These are phyloP conservation scores for Graphilbum sp. DNA, from an alignment of 2,329 filamentous ascomycete genomes.

Conservation along the genomic window DNA sequence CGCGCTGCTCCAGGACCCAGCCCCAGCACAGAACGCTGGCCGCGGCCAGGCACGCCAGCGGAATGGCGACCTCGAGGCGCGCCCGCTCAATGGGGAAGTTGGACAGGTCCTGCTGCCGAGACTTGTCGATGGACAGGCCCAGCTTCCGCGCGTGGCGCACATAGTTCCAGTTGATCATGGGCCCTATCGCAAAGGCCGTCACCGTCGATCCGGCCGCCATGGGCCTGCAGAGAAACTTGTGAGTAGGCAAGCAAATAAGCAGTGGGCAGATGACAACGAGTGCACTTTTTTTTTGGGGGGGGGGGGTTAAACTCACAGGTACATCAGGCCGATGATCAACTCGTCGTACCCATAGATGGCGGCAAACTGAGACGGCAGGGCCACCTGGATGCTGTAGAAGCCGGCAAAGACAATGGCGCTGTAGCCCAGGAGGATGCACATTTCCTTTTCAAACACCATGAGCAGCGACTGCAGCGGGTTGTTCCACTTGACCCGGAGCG, in stretches of 20 bases:
- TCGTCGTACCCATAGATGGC: conserved; percentile 39
- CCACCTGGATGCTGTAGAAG: conserved; percentile 30
- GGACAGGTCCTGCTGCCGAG: conserved; percentile 30
- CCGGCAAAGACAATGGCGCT: conserved; percentile 30
- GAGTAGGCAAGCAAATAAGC: too few species aligned
- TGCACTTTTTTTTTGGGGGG: too few species aligned
- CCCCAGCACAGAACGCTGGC: conserved; percentile 32
- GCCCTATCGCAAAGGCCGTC: conserved; percentile 30
- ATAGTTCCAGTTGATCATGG: conserved; percentile 51
- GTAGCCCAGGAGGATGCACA: conserved; percentile 33
- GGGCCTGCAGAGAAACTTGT: too few species aligned
- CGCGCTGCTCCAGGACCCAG: conserved; percentile 28
- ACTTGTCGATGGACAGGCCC: conserved; percentile 35
- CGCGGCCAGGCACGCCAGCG: conserved; percentile 32
- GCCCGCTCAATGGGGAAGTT: conserved; percentile 35
- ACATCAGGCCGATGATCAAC: conserved; percentile 34
- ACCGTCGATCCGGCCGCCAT: conserved; percentile 31
- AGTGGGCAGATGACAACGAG: too few species aligned
- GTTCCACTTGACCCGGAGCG: conserved; percentile 8
- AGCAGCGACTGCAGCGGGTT: conserved; percentile 77
- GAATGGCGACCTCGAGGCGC: conserved; percentile 30
- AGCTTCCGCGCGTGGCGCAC: conserved; percentile 38
- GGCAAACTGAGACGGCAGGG: conserved; percentile 26
- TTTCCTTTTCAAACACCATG: conserved; percentile 69
- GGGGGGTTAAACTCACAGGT: too few species aligned